phyloP scores from a whole-genome alignment of 495 filamentous ascomycete genomes.

The Viridothelium virens region DNA sequence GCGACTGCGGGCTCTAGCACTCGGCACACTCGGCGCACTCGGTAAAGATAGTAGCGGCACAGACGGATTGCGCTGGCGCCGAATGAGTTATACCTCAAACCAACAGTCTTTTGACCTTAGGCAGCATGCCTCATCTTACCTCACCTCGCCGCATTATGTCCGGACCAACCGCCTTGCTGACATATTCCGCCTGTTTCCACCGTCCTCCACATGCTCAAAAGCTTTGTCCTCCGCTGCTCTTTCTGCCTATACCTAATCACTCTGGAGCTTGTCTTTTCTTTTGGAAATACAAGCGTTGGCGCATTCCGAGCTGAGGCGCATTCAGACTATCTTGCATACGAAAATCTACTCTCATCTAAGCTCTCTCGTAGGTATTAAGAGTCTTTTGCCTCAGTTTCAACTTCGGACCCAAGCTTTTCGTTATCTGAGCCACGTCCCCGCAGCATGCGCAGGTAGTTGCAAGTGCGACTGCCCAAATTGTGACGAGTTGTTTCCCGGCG shows the following conservation, averaged over 20 bases:
- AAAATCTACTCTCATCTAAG: neutral
- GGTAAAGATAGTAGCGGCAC: neutral
- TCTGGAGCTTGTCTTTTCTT: neutral
- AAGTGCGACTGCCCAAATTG: neutral
- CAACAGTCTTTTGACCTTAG: neutral
- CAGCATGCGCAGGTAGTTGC: neutral
- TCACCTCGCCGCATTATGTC: neutral
- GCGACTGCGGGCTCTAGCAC: too few species aligned
- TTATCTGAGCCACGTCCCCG: neutral
- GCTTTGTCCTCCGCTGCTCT: neutral
- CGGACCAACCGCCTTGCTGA: neutral
- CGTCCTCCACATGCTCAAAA: neutral
- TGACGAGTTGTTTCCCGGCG: neutral
- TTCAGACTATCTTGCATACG: neutral
- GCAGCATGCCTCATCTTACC: slow-evolving; percentile 12
- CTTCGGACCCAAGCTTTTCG: neutral
- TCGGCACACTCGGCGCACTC: neutral
- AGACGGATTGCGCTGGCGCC: neutral
- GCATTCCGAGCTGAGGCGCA: neutral
- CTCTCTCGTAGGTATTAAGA: too few species aligned
- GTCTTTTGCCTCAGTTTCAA: neutral
- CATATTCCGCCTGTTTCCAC: slow-evolving; percentile 6
- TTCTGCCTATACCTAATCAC: neutral
- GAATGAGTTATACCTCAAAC: neutral
- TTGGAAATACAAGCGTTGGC: neutral